A percentile compares a stretch with the other conserved stretches of the same genome.
These are phyloP conservation scores for Trichothecium sympodiale DNA, from an alignment of 2,329 filamentous ascomycete species.

Conservation along the genomic window DNA sequence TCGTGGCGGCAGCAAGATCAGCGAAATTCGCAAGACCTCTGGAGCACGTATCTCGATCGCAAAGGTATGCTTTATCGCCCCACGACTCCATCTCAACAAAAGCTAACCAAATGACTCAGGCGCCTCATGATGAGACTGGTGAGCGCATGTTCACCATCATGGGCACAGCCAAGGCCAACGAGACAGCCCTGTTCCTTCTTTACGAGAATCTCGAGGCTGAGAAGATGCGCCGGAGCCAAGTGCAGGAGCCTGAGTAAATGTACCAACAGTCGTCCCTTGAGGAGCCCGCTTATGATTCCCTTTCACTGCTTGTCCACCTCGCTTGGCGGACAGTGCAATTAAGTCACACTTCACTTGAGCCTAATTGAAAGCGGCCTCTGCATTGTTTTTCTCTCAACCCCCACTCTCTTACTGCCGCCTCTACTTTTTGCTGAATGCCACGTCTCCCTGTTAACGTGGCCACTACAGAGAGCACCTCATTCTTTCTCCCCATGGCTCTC, in stretches of 20 bases:
- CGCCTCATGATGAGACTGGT: constrained; percentile 91
- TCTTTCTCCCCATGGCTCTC: no score
- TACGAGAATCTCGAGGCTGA: constrained; percentile 99
- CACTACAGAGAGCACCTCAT: no score
- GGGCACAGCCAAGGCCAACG: constrained; percentile 85
- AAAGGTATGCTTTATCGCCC: constrained; percentile 43
- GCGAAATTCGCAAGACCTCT: constrained; percentile 94
- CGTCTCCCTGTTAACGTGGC: no score
- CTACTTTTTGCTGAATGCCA: no score
- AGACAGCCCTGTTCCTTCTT: constrained; percentile 87
- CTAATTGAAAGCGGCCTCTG: constrained; percentile 17
- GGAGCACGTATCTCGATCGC: constrained; percentile 96
- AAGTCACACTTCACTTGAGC: no score
- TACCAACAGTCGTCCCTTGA: not conserved
- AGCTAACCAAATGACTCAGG: constrained; percentile 27
- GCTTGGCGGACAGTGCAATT: no score
- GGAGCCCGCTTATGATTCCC: not conserved
- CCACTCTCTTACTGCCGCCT: no score
- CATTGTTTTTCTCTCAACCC: no score
- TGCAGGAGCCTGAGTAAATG: constrained; percentile 41
- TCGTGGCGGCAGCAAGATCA: constrained; percentile 90
- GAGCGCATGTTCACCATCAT: constrained; percentile 99
- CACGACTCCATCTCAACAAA: not conserved
- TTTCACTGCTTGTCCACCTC: constrained; percentile 25
- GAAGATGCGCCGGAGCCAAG: constrained; percentile 94